Base-by-base conservation (phyloP, 495 filamentous ascomycete genomes). In the Hypoxylon fragiforme region DNA sequence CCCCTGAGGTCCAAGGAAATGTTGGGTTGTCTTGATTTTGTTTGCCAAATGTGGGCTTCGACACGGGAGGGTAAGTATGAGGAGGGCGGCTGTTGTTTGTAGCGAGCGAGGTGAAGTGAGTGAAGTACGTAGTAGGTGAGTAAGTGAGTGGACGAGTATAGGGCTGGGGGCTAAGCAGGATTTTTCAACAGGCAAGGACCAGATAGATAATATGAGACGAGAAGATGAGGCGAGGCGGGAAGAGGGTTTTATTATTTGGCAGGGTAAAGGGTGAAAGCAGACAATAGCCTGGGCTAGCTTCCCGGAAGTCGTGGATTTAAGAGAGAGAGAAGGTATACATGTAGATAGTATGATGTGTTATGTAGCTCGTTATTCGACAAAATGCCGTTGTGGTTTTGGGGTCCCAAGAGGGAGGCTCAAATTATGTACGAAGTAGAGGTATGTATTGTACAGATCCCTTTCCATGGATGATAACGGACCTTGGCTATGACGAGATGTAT, bases 1-100 rank as follows among this genome's bases (percentile, higher is more conserved):
- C 53, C 53, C 53, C 45, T 57, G 53, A 57, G 47, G 59, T 52
- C 48, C 59, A 57, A 60, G 44, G 19, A 20, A 50, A 45, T 14
- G 32, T 40, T 53, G 53, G 59, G 49, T 54, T 50, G 49, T 57
- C 51, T 50, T 31, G 24, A 46, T 24, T 44, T 57, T 65, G 65
- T 67, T 67, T 67, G 64, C 13, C 58, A 51, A 57, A 46, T 56
- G 54, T 54, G 50, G 54, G 47, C 40, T 48, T 52, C 16, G 26
- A 44, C 26, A 43, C 50, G 41, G 41, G 50, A 54, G 32, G 52
- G 32, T 49, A 43, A 48, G 28, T 44, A 50, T 30, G 21, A 26
- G 22, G 16, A 30, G 36, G 44, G 2, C 31, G 35, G 24, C 39
- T 50, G 19, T 30, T 57, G 58, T 64, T 64, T 61, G 57, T 48